phyloP scores from a whole-genome alignment of 2,329 filamentous ascomycete genomes.

The Colletotrichum gigasporum region DNA sequence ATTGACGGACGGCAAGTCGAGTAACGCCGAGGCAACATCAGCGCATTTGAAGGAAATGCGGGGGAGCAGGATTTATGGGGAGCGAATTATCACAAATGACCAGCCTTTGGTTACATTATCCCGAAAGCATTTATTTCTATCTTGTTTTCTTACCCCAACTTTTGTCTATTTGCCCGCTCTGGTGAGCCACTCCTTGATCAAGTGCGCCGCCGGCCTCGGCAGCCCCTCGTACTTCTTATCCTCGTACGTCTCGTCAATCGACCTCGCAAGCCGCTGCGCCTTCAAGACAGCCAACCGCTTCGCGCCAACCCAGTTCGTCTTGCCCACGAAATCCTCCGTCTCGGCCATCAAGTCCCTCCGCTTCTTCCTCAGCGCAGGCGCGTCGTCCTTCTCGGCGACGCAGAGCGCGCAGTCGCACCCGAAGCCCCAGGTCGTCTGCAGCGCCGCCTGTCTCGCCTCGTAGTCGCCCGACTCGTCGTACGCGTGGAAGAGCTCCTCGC shows the following conservation, averaged over 20 bases:
- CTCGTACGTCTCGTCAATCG: slow-evolving; percentile 41
- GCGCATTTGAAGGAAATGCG: too few relatives aligned
- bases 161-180: too few relatives aligned
- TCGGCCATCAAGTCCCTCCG: slow-evolving; percentile 35
- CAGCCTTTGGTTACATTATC: too few relatives aligned
- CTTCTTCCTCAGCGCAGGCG: slow-evolving; percentile 25
- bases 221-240: slow-evolving; percentile 36
- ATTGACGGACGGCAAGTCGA: too few relatives aligned
- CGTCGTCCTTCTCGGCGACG: slow-evolving; percentile 39
- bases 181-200: slow-evolving; percentile 42
- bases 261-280: slow-evolving; percentile 36
- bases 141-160: too few relatives aligned
- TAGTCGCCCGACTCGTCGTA: slow-evolving; percentile 42
- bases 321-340: slow-evolving; percentile 33
- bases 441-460: slow-evolving; percentile 32
- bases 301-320: slow-evolving; percentile 5
- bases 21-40: too few relatives aligned
- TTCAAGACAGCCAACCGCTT: slow-evolving; percentile 35
- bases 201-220: slow-evolving; percentile 34
- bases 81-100: too few relatives aligned
- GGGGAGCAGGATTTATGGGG: too few relatives aligned
- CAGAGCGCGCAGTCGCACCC: slow-evolving; percentile 48
- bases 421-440: slow-evolving; percentile 48
- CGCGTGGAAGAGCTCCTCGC: slow-evolving; percentile 45
- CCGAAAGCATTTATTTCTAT: too few relatives aligned